Percentiles rank a stretch among this genome's conserved stretches.
Conservation (phyloP, 176 grass and related monocot genomes). For the Oryza coarctata region DNA sequence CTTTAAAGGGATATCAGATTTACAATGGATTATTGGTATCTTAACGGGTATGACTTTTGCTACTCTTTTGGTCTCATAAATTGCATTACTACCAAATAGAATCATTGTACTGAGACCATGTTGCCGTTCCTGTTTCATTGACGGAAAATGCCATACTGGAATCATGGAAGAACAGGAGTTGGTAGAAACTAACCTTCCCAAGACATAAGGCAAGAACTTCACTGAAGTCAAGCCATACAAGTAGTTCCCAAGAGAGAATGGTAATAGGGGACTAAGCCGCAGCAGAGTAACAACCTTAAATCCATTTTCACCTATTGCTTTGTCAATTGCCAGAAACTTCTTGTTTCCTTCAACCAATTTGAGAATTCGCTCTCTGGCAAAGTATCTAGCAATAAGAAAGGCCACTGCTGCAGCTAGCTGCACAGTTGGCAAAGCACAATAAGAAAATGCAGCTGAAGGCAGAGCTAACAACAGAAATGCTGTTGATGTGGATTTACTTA, state of each 20-base stretch:
- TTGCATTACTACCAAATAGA: conserved; percentile 5
- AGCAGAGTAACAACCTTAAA: conserved; percentile 94
- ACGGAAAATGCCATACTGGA: neutral
- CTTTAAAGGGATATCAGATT: conserved; percentile 2
- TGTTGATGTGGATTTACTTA: conserved; percentile 48
- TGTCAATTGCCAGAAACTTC: conserved; percentile 97
- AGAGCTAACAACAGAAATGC: neutral
- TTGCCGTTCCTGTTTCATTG: neutral
- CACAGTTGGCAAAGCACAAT: conserved; percentile 38
- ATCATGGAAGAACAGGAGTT: neutral
- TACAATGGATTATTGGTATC: neutral
- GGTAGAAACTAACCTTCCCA: conserved; percentile 79
- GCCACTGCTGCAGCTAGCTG: conserved; percentile 85
- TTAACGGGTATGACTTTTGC: conserved; percentile 8
- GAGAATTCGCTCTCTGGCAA: conserved; percentile 92
- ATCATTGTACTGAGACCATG: neutral
- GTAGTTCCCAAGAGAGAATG: conserved; percentile 98
- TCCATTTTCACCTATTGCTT: conserved; percentile 99
- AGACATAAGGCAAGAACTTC: conserved; percentile 93
- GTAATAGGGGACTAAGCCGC: conserved; percentile 88
- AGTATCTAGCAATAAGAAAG: conserved; percentile 99
- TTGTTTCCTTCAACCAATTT: conserved; percentile 99
- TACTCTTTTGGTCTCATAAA: neutral
- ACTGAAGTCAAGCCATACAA: conserved; percentile 95
- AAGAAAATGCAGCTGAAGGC: neutral